Conservation (phyloP, 164 flowering plant species). For the Sextonia rubra region DNA sequence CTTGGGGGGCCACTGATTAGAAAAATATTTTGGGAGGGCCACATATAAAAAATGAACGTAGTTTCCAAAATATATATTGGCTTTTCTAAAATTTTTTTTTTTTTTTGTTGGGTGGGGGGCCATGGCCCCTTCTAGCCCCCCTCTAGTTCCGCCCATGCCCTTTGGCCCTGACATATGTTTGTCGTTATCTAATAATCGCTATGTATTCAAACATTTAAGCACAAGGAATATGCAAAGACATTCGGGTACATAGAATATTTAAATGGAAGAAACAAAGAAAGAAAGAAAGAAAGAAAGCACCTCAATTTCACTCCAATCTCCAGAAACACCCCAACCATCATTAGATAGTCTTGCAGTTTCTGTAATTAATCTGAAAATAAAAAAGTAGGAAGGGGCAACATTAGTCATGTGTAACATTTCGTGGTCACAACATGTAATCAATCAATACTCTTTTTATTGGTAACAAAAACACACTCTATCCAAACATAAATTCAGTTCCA, state of each 20-base stretch:
- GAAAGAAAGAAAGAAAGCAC: constrained; percentile 20
- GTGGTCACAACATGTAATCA: background rate
- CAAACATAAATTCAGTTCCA: background rate
- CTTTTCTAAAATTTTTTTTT: too few relatives aligned
- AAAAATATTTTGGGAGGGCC: too few relatives aligned
- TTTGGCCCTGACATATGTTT: too few relatives aligned
- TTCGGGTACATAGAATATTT: background rate
- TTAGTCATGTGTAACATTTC: background rate
- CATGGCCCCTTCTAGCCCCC: too few relatives aligned
- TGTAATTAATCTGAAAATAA: constrained; percentile 53
- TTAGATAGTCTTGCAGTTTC: constrained; percentile 66
- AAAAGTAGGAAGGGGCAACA: constrained; percentile 1
- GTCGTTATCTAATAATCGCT: background rate
- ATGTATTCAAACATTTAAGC: background rate
- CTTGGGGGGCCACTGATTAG: too few relatives aligned
- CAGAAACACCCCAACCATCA: constrained; percentile 47
- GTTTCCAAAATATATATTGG: too few relatives aligned
- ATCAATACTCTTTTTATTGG: background rate
- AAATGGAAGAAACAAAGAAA: background rate
- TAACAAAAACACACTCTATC: background rate
- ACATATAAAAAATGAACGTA: too few relatives aligned
- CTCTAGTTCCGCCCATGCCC: too few relatives aligned
- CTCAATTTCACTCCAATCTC: constrained; percentile 79
- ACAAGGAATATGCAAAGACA: background rate
- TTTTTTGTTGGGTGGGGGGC: too few relatives aligned